Percentiles rank a stretch among this genome's conserved stretches.
Evolutionary conservation across 768 basidiomycete genomes (phyloP).

Genomic region (Cantharellus anzutake): DNA sequence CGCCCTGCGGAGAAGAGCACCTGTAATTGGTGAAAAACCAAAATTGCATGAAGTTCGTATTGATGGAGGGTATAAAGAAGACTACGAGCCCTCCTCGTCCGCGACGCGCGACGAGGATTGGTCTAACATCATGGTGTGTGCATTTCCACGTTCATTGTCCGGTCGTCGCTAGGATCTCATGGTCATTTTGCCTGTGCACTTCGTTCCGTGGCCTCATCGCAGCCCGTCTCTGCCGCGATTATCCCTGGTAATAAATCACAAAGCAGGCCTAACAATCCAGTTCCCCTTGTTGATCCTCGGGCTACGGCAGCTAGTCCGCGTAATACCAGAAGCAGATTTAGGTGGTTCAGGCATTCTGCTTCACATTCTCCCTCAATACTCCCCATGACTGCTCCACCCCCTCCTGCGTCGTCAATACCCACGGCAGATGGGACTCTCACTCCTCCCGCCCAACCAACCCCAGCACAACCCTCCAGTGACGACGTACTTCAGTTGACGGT

Average conservation of each 20-base stretch:
- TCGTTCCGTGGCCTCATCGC: no score
- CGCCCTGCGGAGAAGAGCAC: background rate
- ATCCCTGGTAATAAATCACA: background rate
- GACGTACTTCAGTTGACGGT: conserved; percentile 4
- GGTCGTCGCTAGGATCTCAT: no score
- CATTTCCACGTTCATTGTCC: no score
- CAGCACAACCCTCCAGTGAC: background rate
- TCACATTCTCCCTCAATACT: background rate
- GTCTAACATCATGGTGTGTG: conserved; percentile 3
- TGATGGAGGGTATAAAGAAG: background rate
- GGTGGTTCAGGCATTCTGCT: background rate
- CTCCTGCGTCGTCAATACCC: background rate
- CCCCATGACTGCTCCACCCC: background rate
- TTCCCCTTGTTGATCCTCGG: background rate
- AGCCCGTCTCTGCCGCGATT: background rate
- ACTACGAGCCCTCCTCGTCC: background rate
- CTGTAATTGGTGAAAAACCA: background rate
- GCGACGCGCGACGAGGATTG: background rate
- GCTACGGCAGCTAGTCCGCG: background rate
- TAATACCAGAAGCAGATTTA: background rate
- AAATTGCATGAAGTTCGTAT: conserved; percentile 1
- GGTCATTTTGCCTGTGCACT: background rate
- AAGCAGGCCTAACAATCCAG: background rate
- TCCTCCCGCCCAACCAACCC: background rate
- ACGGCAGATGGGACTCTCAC: background rate